Conservation (phyloP, 1,284 basidiomycete species). For the Naganishia sp. region DNA sequence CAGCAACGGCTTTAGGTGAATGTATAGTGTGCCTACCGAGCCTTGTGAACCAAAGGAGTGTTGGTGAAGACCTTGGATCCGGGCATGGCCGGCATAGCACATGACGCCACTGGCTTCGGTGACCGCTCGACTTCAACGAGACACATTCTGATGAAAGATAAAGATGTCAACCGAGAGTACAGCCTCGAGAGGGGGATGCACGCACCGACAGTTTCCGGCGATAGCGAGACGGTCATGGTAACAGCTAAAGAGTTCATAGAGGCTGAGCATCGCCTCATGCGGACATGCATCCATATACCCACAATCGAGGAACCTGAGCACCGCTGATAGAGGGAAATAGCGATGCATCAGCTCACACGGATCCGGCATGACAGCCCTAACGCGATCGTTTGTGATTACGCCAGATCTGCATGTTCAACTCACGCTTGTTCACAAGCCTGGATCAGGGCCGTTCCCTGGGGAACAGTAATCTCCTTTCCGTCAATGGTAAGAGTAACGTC, state of each 20-base stretch:
- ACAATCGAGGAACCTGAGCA: slow-evolving; percentile 48
- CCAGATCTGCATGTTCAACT: slow-evolving; percentile 31
- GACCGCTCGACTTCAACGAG: slow-evolving; percentile 88
- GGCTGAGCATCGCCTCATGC: slow-evolving; percentile 18
- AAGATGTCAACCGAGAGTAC: slow-evolving; percentile 30
- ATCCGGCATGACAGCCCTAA: neutral
- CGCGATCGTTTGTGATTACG: neutral
- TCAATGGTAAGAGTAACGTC: slow-evolving; percentile 88
- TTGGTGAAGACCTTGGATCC: slow-evolving; percentile 96
- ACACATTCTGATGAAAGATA: slow-evolving; percentile 70
- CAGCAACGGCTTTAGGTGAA: neutral
- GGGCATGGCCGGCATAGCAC: slow-evolving; percentile 98
- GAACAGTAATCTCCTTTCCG: slow-evolving; percentile 90
- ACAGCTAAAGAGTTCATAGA: slow-evolving; percentile 54
- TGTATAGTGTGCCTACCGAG: slow-evolving; percentile 61
- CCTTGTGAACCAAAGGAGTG: slow-evolving; percentile 91
- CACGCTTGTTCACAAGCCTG: slow-evolving; percentile 72
- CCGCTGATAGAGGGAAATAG: slow-evolving; percentile 29
- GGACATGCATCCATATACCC: slow-evolving; percentile 28
- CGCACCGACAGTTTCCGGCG: slow-evolving; percentile 91
- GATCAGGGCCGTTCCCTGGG: slow-evolving; percentile 89
- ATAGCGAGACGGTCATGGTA: slow-evolving; percentile 69
- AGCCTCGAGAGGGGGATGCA: slow-evolving; percentile 31
- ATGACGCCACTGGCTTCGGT: slow-evolving; percentile 76
- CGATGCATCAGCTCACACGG: slow-evolving; percentile 4